These are phyloP conservation scores for Kodamaea plutei DNA, from an alignment of 1,139 yeast genomes.

Conservation along the genomic window DNA sequence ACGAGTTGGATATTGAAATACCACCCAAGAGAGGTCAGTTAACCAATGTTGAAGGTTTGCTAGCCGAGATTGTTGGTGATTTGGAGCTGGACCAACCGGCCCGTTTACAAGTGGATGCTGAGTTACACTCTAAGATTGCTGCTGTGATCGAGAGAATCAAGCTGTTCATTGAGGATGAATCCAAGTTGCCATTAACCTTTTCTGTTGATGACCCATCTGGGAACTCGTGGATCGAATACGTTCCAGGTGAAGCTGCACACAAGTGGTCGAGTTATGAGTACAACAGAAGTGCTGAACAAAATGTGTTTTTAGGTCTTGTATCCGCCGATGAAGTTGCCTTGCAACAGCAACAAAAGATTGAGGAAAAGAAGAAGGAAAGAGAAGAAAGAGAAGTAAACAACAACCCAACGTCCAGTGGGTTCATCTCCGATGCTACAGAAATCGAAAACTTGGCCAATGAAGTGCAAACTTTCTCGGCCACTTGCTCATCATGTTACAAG, in stretches of 20 bases:
- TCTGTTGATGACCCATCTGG: slow-evolving; percentile 93
- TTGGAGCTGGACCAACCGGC: slow-evolving; percentile 75
- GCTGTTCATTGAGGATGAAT: slow-evolving; percentile 58
- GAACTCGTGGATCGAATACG: slow-evolving; percentile 91
- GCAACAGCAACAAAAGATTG: slow-evolving; percentile 36
- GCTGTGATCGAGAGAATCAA: slow-evolving; percentile 60
- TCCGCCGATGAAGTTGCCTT: slow-evolving; percentile 73
- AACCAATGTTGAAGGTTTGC: slow-evolving; percentile 86
- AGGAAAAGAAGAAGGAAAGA: slow-evolving; percentile 1
- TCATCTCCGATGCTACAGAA: slow-evolving; percentile 65
- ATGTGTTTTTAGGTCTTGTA: slow-evolving; percentile 78
- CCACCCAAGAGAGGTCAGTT: slow-evolving; percentile 94
- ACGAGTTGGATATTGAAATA: slow-evolving; percentile 86
- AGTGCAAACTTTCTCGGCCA: slow-evolving; percentile 88
- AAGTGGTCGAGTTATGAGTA: slow-evolving; percentile 89
- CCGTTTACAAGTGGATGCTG: slow-evolving; percentile 71
- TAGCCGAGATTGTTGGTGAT: slow-evolving; percentile 81
- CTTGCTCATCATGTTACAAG: slow-evolving; percentile 84
- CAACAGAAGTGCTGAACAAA: slow-evolving; percentile 83
- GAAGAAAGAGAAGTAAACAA: slow-evolving; percentile 18
- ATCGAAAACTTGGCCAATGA: slow-evolving; percentile 83
- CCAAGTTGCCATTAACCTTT: slow-evolving; percentile 73
- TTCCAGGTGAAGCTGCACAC: slow-evolving; percentile 85
- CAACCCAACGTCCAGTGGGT: slow-evolving; percentile 47
- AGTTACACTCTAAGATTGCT: slow-evolving; percentile 68